Conservation (phyloP, 2,329 filamentous ascomycete genomes). For the Exophiala sideris region DNA sequence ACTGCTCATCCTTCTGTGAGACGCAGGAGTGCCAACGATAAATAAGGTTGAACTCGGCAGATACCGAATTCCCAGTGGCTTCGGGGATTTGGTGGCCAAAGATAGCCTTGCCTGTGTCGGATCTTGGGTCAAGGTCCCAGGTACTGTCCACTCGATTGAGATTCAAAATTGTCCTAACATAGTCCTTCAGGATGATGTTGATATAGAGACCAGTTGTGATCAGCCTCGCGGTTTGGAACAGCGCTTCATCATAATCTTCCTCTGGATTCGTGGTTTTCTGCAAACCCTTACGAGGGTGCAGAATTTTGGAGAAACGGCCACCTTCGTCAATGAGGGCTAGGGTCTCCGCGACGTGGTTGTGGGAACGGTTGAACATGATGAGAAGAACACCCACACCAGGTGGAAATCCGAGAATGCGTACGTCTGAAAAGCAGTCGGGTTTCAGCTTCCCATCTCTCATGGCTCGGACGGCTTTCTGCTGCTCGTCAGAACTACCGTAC, state of each 20-base stretch:
- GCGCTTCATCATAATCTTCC: conserved; percentile 48
- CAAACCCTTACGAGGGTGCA: conserved; percentile 18
- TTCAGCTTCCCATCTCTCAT: conserved; percentile 66
- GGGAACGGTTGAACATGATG: conserved; percentile 67
- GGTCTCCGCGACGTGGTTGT: conserved; percentile 65
- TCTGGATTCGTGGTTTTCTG: conserved; percentile 36
- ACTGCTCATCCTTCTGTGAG: conserved; percentile 59
- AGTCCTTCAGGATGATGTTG: conserved; percentile 57
- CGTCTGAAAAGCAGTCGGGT: conserved; percentile 66
- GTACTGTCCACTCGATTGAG: conserved; percentile 57
- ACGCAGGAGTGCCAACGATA: conserved; percentile 65
- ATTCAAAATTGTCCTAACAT: conserved; percentile 60
- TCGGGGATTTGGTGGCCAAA: conserved; percentile 48
- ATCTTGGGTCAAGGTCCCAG: conserved; percentile 63
- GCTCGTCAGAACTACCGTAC: conserved; percentile 64
- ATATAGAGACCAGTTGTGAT: conserved; percentile 55
- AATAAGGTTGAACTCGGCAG: conserved; percentile 65
- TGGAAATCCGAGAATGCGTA: conserved; percentile 63
- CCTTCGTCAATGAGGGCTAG: conserved; percentile 65
- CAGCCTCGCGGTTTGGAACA: conserved; percentile 57
- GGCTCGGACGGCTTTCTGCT: conserved; percentile 62
- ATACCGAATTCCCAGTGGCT: conserved; percentile 64
- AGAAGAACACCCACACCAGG: conserved; percentile 65
- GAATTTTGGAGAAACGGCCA: conserved; percentile 49
- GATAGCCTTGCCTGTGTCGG: conserved; percentile 52